These are phyloP conservation scores for Hericium alpestre DNA, from an alignment of 768 basidiomycete genomes.

Conservation along the genomic window DNA sequence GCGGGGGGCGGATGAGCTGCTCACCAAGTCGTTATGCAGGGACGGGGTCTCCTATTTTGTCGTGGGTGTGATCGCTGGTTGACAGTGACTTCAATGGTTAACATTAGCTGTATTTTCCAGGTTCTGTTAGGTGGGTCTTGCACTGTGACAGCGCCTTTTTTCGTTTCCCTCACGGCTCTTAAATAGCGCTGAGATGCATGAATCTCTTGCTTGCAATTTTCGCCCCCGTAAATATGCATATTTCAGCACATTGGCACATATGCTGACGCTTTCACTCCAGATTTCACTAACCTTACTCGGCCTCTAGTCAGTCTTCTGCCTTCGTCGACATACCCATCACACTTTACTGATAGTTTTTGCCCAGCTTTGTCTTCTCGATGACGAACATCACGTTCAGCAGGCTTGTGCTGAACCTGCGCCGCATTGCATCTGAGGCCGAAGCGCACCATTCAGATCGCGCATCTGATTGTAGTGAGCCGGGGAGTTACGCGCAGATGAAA, in stretches of 20 bases:
- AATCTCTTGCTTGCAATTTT: neutral
- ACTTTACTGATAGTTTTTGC: neutral
- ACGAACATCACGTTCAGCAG: constrained; percentile 1
- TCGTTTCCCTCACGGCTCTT: too few relatives aligned
- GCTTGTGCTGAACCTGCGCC: neutral
- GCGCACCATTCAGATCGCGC: neutral
- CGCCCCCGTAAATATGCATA: neutral
- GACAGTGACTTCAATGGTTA: neutral
- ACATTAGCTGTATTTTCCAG: neutral
- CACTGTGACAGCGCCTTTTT: neutral
- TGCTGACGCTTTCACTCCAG: neutral
- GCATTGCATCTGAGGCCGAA: neutral
- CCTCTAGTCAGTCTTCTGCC: neutral
- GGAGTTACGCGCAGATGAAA: too few relatives aligned
- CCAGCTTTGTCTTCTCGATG: neutral
- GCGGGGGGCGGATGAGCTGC: neutral
- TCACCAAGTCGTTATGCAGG: neutral
- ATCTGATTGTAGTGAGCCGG: too few relatives aligned
- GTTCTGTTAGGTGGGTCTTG: neutral
- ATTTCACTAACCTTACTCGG: neutral
- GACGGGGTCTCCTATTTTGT: neutral
- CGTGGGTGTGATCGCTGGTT: neutral
- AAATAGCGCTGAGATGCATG: neutral
- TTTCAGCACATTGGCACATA: neutral
- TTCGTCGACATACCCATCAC: neutral